Evolutionary conservation across 192 early-diverging fungal genomes (phyloP).

Genomic region (Backusella liffmaniae): DNA sequence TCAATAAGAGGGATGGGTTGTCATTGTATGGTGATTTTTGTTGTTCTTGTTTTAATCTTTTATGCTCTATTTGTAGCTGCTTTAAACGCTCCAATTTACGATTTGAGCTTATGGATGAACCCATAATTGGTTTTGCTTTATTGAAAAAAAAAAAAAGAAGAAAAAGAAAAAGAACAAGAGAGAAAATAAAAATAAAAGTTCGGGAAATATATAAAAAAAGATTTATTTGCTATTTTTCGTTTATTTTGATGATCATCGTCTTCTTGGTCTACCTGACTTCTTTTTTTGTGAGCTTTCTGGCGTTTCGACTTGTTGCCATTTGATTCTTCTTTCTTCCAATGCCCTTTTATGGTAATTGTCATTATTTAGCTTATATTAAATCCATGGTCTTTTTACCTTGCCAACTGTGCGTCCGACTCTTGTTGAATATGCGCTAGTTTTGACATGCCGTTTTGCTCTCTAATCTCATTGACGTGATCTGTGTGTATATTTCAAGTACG

Average conservation of each 20-base stretch:
- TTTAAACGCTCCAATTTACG: not conserved
- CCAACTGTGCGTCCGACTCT: conserved; percentile 34
- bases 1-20: not conserved
- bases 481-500: not conserved
- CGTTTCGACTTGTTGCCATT: conserved; percentile 26
- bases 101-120: not conserved
- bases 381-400: conserved; percentile 13
- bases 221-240: not conserved
- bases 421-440: conserved; percentile 36
- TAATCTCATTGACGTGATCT: conserved; percentile 34
- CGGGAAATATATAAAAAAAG: not conserved
- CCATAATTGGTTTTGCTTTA: not conserved
- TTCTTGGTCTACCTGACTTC: not conserved
- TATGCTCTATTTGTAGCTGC: not conserved
- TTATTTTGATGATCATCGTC: not conserved
- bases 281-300: not conserved
- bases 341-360: not conserved
- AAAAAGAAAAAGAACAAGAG: not conserved
- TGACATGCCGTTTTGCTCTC: conserved; percentile 21
- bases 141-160: not conserved
- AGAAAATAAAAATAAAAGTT: not conserved
- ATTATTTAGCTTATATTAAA: not conserved
- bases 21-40: not conserved
- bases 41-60: not conserved
- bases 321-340: conserved; percentile 30